phyloP scores from a whole-genome alignment of 2,329 filamentous ascomycete genomes.

The Davidsoniella virescens region DNA sequence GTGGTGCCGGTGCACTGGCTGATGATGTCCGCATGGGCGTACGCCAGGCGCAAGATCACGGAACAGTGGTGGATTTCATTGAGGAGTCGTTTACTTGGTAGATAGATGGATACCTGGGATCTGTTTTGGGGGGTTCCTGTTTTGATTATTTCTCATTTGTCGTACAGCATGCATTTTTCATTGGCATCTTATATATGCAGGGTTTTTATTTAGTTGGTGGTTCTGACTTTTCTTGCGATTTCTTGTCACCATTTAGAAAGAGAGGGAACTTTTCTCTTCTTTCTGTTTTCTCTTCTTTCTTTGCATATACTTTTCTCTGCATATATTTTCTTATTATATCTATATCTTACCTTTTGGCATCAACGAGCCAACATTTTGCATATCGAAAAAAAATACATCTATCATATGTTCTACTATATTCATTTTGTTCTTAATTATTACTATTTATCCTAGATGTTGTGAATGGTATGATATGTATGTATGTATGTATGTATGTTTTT shows the following conservation, averaged over 20 bases:
- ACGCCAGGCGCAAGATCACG: slow-evolving; percentile 42
- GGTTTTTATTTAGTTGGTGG: neutral
- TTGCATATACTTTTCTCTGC: slow-evolving; percentile 2
- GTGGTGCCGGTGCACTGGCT: slow-evolving; percentile 56
- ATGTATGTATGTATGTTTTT: too few species aligned
- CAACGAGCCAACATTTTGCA: neutral
- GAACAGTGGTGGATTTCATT: slow-evolving; percentile 52
- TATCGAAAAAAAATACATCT: neutral
- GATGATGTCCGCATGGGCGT: slow-evolving; percentile 61
- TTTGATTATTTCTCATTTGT: neutral
- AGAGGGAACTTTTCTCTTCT: neutral
- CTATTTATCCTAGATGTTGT: neutral
- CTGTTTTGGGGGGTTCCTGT: too few species aligned
- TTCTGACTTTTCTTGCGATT: neutral
- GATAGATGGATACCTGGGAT: slow-evolving; percentile 24
- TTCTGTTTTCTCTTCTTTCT: slow-evolving; percentile 4
- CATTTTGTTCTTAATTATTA: neutral
- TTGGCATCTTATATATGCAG: neutral
- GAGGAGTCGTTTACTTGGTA: slow-evolving; percentile 63
- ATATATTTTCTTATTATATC: slow-evolving; percentile 3
- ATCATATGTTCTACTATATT: neutral
- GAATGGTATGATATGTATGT: too few species aligned
- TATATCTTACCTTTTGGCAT: neutral
- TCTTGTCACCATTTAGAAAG: slow-evolving; percentile 1
- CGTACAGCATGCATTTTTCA: neutral